Evolutionary conservation across 139 green algal species (phyloP), one percentile per base, ranked within the genome.

Genomic region (Closterium sp.): DNA sequence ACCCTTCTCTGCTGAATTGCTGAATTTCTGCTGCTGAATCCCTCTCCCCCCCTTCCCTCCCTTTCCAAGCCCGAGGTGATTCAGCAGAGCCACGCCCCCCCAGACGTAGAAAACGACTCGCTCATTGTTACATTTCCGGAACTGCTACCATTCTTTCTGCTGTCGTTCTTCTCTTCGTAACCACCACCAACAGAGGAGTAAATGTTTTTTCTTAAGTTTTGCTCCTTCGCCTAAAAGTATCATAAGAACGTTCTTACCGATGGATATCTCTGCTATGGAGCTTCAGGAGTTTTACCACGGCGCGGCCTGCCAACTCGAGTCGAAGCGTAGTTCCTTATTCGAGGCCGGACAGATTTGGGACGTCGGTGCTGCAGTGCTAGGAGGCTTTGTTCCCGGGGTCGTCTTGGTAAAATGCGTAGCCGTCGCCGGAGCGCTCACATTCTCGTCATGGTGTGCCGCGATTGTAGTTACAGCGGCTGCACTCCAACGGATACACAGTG

Each of bases 391-490:
- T 86, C 83, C 83, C 0, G 83, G 83, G 8, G 83, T 86, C 8
- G 83, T 86, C 25, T 9, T 33, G 9, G 83, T 86, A 12, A 86
- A 86, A 86, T 86, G 83, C 31, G 83, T 86, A 34, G 83, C 30
- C 16, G 83, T 33, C 30, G 83, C 83, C 31, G 83, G 83, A 34
- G 83, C 30, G 6, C 83, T 86, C 30, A 33, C 83, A 33, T 86
- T 86, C 83, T 86, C 83, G 30, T 86, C 83, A 34, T 86, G 83
- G 83, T 86, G 83, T 9, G 83, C 83, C 83, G 83, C 83, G 30
- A 86, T 86, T 33, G 83, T 86, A 34, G 30, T 86, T 32, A 33
- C 30, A 86, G 83, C 83, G 8, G 83, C 83, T 34, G 83, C 30
- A 86, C 83, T 86, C 83, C n/a, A 86, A 12, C 83, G 30, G 30